Evolutionary conservation across 495 filamentous ascomycete genomes (phyloP).

Genomic region (Oleoguttula mirabilis): DNA sequence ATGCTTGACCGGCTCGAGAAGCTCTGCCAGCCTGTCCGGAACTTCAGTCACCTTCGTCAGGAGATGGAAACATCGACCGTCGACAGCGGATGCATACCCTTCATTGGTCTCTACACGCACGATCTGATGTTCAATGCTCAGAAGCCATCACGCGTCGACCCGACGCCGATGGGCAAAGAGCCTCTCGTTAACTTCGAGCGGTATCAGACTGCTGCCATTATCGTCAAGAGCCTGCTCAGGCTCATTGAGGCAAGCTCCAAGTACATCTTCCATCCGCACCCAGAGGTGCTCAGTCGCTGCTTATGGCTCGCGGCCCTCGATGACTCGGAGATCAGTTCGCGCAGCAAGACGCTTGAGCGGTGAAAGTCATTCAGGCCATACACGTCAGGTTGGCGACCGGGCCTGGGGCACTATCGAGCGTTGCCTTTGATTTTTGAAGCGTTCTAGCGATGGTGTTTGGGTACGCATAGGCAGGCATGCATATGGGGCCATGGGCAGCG

Average conservation of each 20-base stretch:
- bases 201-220: constrained; percentile 75
- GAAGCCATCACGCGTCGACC: constrained; percentile 38
- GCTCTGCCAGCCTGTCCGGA: constrained; percentile 74
- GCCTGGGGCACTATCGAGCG: too few relatives aligned
- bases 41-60: constrained; percentile 77
- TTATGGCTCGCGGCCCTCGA: constrained; percentile 85
- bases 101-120: constrained; percentile 88
- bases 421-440: too few relatives aligned
- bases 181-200: constrained; percentile 91
- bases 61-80: constrained; percentile 68
- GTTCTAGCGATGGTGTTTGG: too few relatives aligned
- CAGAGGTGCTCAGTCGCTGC: constrained; percentile 78
- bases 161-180: constrained; percentile 30
- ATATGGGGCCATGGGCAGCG: too few relatives aligned
- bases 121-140: constrained; percentile 95
- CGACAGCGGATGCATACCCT: constrained; percentile 87
- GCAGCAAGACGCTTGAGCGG: constrained; percentile 43
- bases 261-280: constrained; percentile 74
- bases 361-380: too few relatives aligned
- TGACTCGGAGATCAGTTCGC: constrained; percentile 65
- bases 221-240: constrained; percentile 83
- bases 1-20: constrained; percentile 70
- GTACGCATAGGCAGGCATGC: too few relatives aligned
- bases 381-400: too few relatives aligned
- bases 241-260: constrained; percentile 85